These are phyloP conservation scores for Chrysanthemum lavandulifolium DNA, from an alignment of 129 eudicot species.

Conservation along the genomic window DNA sequence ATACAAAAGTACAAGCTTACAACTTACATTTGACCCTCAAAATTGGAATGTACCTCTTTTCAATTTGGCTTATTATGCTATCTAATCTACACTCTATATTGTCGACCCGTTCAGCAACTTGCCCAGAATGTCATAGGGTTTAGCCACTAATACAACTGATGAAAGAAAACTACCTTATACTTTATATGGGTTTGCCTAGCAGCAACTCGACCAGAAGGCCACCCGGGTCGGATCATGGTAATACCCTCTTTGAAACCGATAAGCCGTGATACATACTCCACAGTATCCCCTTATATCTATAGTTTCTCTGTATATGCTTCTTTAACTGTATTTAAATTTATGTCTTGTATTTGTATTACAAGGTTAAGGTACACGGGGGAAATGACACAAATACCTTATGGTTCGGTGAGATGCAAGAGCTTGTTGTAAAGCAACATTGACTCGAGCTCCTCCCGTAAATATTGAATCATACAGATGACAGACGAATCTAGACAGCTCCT, in stretches of 20 bases:
- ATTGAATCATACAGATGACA: conserved; percentile 71
- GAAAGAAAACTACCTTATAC: conserved; percentile 13
- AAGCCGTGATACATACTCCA: background rate
- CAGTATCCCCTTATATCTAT: conserved; percentile 12
- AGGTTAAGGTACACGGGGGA: conserved; percentile 55
- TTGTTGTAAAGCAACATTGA: conserved; percentile 65
- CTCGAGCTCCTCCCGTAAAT: conserved; percentile 64
- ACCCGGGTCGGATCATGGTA: background rate
- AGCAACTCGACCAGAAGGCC: conserved; percentile 9
- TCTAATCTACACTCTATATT: conserved; percentile 22
- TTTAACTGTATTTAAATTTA: conserved; percentile 6
- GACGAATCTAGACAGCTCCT: conserved; percentile 68
- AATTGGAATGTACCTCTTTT: conserved; percentile 31
- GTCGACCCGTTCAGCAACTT: conserved; percentile 21
- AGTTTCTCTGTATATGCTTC: conserved; percentile 16
- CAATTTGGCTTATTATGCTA: conserved; percentile 19
- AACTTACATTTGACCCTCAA: conserved; percentile 33
- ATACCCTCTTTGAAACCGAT: background rate
- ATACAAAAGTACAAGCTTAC: conserved; percentile 18
- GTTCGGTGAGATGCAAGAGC: conserved; percentile 69
- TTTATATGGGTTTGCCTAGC: conserved; percentile 3
- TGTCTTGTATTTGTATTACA: conserved; percentile 17
- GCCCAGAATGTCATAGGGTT: conserved; percentile 8
- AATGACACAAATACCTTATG: conserved; percentile 77
- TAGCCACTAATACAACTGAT: background rate